Conservation (phyloP, 2,329 filamentous ascomycete species). For the Aspergillus piperis region DNA sequence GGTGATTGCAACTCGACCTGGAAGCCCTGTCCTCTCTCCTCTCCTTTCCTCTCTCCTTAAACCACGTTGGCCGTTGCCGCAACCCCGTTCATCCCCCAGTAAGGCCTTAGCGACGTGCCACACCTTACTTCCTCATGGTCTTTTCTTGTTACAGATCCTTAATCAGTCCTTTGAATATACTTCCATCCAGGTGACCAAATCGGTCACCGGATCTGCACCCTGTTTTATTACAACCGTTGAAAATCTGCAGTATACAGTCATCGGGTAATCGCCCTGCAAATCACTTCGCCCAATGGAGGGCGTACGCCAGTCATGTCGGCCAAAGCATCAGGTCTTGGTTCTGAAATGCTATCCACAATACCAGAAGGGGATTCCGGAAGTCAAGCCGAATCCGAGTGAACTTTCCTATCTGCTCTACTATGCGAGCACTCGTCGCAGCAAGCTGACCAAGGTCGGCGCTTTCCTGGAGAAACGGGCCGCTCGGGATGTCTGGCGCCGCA, state of each 20-base stretch:
- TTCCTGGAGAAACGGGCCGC: conserved; percentile 95
- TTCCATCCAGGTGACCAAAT: background rate
- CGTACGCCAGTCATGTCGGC: conserved; percentile 67
- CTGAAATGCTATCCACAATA: conserved; percentile 95
- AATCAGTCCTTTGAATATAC: background rate
- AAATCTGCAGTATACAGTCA: background rate
- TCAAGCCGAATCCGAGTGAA: conserved; percentile 95
- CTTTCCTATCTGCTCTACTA: conserved; percentile 97
- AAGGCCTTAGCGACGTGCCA: conserved; percentile 12
- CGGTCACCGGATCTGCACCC: background rate
- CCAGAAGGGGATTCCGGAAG: conserved; percentile 85
- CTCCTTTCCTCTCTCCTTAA: conserved; percentile 2
- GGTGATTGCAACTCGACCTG: conserved; percentile 13
- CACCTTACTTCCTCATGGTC: conserved; percentile 12
- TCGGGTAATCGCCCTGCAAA: conserved; percentile 3
- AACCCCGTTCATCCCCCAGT: background rate
- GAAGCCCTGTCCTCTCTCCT: conserved; percentile 10
- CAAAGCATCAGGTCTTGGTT: conserved; percentile 94
- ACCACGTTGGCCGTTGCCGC: conserved; percentile 12
- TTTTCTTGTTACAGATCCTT: background rate
- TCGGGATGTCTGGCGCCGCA: conserved; percentile 83
- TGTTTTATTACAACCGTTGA: background rate
- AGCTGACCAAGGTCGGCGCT: conserved; percentile 91
- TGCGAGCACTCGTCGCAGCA: conserved; percentile 87
- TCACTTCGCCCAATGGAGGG: conserved; percentile 51